phyloP scores from a whole-genome alignment of 805 yeast genomes.

The Cyberlindnera nakhonratchasimensis region DNA sequence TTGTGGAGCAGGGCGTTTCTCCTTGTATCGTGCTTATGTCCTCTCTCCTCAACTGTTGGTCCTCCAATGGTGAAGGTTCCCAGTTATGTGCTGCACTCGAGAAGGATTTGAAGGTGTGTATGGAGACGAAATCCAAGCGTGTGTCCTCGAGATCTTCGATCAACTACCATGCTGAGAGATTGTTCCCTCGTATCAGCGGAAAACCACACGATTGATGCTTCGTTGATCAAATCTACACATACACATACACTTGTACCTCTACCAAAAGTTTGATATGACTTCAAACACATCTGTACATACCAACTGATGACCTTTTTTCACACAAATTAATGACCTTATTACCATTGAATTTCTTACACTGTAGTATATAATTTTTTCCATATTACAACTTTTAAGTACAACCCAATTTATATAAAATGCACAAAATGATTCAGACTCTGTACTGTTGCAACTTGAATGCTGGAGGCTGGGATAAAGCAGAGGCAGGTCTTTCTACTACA shows the following conservation, averaged over 20 bases:
- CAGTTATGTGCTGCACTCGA: constrained; percentile 63
- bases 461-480: constrained; percentile 51
- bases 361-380: not conserved
- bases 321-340: constrained; percentile 6
- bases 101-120: constrained; percentile 68
- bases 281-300: constrained; percentile 6
- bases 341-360: not conserved
- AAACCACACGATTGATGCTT: constrained; percentile 40
- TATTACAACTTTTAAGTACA: not conserved
- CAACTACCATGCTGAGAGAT: constrained; percentile 51
- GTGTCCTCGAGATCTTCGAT: constrained; percentile 38
- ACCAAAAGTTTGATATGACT: not conserved
- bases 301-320: constrained; percentile 2
- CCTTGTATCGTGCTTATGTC: constrained; percentile 82
- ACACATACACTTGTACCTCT: not conserved
- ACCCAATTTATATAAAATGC: not conserved
- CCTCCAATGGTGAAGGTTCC: constrained; percentile 86
- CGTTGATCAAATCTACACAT: not conserved
- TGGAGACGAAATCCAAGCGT: constrained; percentile 40
- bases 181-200: constrained; percentile 47
- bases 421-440: constrained; percentile 34
- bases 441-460: constrained; percentile 64
- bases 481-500: constrained; percentile 73
- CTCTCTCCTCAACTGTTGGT: constrained; percentile 90
- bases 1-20: constrained; percentile 53